These are phyloP conservation scores for Ustilago tritici DNA, from an alignment of 1,284 basidiomycete species.

Conservation along the genomic window DNA sequence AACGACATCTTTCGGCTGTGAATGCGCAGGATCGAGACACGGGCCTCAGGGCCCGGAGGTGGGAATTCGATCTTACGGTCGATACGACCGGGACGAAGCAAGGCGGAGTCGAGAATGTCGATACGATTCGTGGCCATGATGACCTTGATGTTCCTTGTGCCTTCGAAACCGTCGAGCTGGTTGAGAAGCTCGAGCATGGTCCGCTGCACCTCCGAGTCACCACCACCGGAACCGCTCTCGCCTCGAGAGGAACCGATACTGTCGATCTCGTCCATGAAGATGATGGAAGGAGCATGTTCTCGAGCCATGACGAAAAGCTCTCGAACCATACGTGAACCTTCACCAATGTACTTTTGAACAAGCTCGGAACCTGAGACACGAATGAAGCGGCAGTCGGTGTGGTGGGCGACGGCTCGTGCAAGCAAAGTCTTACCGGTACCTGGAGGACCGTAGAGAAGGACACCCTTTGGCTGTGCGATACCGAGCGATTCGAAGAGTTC, in stretches of 20 bases:
- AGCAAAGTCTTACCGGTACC: conserved; percentile 69
- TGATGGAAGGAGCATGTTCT: conserved; percentile 98
- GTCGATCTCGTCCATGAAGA: conserved; percentile 99
- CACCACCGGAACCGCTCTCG: conserved; percentile 78
- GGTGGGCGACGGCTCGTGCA: conserved; percentile 74
- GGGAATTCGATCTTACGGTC: conserved; percentile 99
- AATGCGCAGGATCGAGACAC: conserved; percentile 94
- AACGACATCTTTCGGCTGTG: conserved; percentile 99
- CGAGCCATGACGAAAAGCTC: conserved; percentile 99
- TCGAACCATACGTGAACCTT: conserved; percentile 82
- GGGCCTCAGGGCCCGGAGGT: conserved; percentile 95
- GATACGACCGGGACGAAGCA: conserved; percentile 94
- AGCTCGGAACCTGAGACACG: conserved; percentile 94
- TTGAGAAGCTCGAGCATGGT: conserved; percentile 98
- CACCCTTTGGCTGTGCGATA: conserved; percentile 91
- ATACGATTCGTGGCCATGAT: conserved; percentile 99
- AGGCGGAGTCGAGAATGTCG: conserved; percentile 94
- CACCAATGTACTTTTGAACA: conserved; percentile 98
- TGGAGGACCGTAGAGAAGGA: conserved; percentile 68
- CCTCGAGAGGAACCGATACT: conserved; percentile 94
- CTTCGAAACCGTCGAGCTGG: conserved; percentile 96
- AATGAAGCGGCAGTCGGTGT: conserved; percentile 98
- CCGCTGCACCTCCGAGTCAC: conserved; percentile 96
- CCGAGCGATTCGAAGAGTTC: conserved; percentile 96
- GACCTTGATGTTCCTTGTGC: conserved; percentile 97